phyloP scores from a whole-genome alignment of 2,329 filamentous ascomycete genomes.

The Beauveria pseudobassiana region DNA sequence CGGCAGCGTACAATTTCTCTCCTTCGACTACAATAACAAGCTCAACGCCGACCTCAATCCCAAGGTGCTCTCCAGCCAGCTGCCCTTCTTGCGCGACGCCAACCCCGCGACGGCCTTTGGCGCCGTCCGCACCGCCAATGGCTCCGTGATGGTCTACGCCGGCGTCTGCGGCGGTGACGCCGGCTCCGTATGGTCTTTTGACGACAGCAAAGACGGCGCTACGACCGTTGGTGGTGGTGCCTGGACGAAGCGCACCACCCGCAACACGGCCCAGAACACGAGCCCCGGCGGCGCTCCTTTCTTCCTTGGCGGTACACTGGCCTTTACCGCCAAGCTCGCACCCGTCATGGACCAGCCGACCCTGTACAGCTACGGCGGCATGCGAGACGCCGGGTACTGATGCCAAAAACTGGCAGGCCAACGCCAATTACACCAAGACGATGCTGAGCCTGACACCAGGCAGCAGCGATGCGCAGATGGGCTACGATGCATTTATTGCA shows the following conservation, averaged over 20 bases:
- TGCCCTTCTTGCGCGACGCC: conserved; percentile 54
- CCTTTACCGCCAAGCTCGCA: conserved; percentile 57
- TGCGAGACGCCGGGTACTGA: conserved; percentile 49
- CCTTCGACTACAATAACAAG: conserved; percentile 56
- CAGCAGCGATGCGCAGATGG: conserved; percentile 17
- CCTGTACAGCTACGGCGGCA: conserved; percentile 78
- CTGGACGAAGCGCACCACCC: conserved; percentile 19
- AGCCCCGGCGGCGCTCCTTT: conserved; percentile 30
- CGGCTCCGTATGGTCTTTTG: conserved; percentile 62
- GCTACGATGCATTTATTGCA: conserved; percentile 31
- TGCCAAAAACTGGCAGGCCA: conserved; percentile 51
- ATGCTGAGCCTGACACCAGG: conserved; percentile 62
- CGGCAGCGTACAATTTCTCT: conserved; percentile 45
- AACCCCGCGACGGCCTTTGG: conserved; percentile 50
- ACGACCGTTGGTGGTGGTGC: conserved; percentile 17
- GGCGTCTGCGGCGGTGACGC: conserved; percentile 59
- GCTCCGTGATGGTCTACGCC: conserved; percentile 64
- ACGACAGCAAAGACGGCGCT: conserved; percentile 31
- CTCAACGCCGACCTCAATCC: conserved; percentile 41
- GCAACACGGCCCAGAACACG: conserved; percentile 15
- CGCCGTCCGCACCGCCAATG: conserved; percentile 58
- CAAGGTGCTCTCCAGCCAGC: conserved; percentile 43
- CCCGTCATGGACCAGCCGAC: conserved; percentile 45
- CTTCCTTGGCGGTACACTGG: conserved; percentile 49
- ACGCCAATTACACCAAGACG: conserved; percentile 69